These are phyloP conservation scores for Gentiana straminea DNA, from an alignment of 257 asterid genomes.

Conservation along the genomic window DNA sequence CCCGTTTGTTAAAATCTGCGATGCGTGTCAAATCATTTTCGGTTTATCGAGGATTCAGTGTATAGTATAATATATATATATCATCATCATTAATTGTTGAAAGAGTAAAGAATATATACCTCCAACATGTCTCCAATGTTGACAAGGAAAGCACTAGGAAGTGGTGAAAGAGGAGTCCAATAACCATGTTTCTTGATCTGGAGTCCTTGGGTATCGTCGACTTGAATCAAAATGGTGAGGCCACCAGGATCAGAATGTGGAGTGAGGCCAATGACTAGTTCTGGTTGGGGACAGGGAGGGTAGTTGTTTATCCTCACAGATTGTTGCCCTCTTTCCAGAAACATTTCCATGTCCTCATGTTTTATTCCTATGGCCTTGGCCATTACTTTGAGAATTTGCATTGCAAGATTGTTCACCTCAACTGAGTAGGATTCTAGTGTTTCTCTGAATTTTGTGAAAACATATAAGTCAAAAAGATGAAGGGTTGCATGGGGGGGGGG, in stretches of 20 bases:
- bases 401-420: neutral
- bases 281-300: constrained; percentile 20
- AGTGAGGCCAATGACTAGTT: constrained; percentile 19
- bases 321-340: constrained; percentile 3
- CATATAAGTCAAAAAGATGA: neutral
- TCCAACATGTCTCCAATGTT: constrained; percentile 25
- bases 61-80: too few relatives aligned
- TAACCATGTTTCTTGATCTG: constrained; percentile 14
- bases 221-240: constrained; percentile 18
- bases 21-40: too few relatives aligned
- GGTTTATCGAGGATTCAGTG: too few relatives aligned
- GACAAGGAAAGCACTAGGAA: constrained; percentile 17
- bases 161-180: constrained; percentile 20
- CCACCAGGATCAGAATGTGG: constrained; percentile 28
- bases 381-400: neutral
- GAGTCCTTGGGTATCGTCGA: constrained; percentile 17
- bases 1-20: too few relatives aligned
- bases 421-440: neutral
- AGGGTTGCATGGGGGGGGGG: neutral
- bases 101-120: constrained; percentile 2
- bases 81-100: too few relatives aligned
- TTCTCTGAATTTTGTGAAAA: neutral
- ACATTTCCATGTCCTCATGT: neutral
- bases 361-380: constrained; percentile 4
- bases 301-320: constrained; percentile 21